phyloP scores from a whole-genome alignment of 2,329 filamentous ascomycete species.

The Dryadomyces quercus-mongolicae region DNA sequence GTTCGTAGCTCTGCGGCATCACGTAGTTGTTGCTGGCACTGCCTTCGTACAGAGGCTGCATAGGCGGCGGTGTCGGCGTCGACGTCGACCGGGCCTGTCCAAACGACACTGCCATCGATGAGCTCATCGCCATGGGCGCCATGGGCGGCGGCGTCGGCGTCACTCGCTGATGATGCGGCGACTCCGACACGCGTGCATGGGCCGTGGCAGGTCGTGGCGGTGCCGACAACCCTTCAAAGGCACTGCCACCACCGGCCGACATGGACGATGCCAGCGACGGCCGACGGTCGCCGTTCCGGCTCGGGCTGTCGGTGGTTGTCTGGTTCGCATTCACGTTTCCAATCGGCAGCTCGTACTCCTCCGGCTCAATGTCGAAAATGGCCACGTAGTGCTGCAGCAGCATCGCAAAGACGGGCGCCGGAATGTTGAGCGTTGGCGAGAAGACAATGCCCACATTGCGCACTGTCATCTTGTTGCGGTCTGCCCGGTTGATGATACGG shows the following conservation, averaged over 20 bases:
- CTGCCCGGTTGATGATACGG: constrained; percentile 80
- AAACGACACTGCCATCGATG: constrained; percentile 6
- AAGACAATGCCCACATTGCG: constrained; percentile 97
- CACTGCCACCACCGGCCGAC: constrained; percentile 1
- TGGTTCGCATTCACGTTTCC: not conserved
- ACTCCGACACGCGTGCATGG: constrained; percentile 27
- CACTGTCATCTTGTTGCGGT: constrained; percentile 95
- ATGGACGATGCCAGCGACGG: constrained; percentile 14
- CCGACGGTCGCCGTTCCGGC: constrained; percentile 9
- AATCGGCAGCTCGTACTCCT: constrained; percentile 45
- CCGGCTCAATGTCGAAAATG: constrained; percentile 66
- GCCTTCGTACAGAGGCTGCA: constrained; percentile 4
- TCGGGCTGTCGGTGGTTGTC: not conserved
- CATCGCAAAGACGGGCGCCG: constrained; percentile 83
- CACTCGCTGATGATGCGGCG: constrained; percentile 38
- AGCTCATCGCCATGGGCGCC: not conserved
- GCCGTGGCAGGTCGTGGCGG: constrained; percentile 36
- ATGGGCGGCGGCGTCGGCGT: constrained; percentile 38
- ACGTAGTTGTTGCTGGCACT: constrained; percentile 13
- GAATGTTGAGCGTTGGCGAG: constrained; percentile 92
- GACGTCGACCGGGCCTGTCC: constrained; percentile 21
- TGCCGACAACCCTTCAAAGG: constrained; percentile 20
- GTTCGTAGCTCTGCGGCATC: constrained; percentile 29
- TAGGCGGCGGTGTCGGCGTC: constrained; percentile 33
- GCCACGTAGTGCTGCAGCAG: constrained; percentile 82